Evolutionary conservation across 768 basidiomycete species (phyloP).

Genomic region (Fistulinella prunicolor): DNA sequence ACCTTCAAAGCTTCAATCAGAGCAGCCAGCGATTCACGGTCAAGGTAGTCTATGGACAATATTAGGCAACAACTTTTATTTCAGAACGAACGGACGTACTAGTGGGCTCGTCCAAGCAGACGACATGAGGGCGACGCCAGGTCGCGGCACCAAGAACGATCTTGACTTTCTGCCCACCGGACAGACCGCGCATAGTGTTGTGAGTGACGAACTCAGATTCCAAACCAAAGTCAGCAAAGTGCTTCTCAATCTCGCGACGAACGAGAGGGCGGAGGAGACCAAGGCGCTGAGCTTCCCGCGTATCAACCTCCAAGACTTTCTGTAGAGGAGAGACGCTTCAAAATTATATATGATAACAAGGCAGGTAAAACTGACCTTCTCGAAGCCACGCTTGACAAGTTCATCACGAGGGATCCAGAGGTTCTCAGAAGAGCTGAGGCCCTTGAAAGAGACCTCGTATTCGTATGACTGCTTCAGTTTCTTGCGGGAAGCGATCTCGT

Average conservation of each 20-base stretch:
- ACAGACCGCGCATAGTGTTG: slow-evolving; percentile 98
- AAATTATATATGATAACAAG: neutral
- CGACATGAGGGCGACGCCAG: slow-evolving; percentile 97
- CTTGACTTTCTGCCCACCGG: slow-evolving; percentile 99
- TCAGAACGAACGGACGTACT: slow-evolving; percentile 44
- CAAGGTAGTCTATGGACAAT: slow-evolving; percentile 78
- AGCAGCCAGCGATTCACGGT: slow-evolving; percentile 98
- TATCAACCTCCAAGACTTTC: slow-evolving; percentile 98
- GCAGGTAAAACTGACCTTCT: slow-evolving; percentile 56
- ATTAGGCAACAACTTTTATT: neutral
- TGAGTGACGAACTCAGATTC: slow-evolving; percentile 99
- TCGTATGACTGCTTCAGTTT: slow-evolving; percentile 99
- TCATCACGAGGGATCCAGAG: slow-evolving; percentile 97
- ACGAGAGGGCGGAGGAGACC: slow-evolving; percentile 95
- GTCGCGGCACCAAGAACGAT: slow-evolving; percentile 97
- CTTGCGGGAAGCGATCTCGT: slow-evolving; percentile 88
- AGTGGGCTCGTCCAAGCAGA: slow-evolving; percentile 96
- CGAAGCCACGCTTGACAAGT: slow-evolving; percentile 95
- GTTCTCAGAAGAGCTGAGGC: slow-evolving; percentile 94
- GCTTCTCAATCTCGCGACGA: slow-evolving; percentile 98
- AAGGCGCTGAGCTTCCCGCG: slow-evolving; percentile 94
- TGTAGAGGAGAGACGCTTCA: slow-evolving; percentile 23
- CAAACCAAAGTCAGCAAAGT: slow-evolving; percentile 98
- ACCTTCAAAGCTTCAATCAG: slow-evolving; percentile 97
- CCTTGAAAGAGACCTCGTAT: slow-evolving; percentile 97